Base-by-base conservation (phyloP, 2,329 filamentous ascomycete genomes). In the Pestalotiopsis sp. region DNA sequence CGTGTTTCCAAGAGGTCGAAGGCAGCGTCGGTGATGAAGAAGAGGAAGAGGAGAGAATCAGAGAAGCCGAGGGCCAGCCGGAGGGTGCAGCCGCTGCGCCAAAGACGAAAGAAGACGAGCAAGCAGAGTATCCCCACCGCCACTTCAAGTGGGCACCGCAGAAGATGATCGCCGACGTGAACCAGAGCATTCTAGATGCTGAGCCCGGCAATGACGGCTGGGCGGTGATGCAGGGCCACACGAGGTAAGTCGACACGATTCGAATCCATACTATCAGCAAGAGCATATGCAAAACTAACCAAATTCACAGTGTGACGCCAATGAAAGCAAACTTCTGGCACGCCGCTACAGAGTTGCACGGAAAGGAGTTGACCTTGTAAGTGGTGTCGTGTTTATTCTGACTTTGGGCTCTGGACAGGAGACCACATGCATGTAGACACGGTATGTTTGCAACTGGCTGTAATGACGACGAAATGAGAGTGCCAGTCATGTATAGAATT, bases 71-170 rank as follows among this genome's bases (percentile, higher is more conserved):
- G 79, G 80, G 69, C 65, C 79, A 63, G 75, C 75, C 61, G 69
- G 72, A 69, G 75, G 76, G 57, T 31, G 73, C 69, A 61, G 72
- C 66, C 69, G 71, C 61, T 31, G 70, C 65, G 23, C 83, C 83
- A 64, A 36, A n/a, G n/a, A 36, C 31, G 6, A 36, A 20, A 5
- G 81, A 81, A 61, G 82, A 74, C 49, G 80, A 78, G 58, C 71
- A 71, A 68, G 73, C 77, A 61, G 78, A 86, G 38, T 91, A 94
- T 78, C 87, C 84, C 68, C 94, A 97, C 80, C 94, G 93, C 79
- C 93, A 97, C 81, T 98, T 98, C 85, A 97, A 95, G 81, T 98
- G 96, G 96, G 90, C 93, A 62, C 96, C 95, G 2, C 89, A 89
- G 71, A 45, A 64, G 39, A 61, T 56, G 36, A 96, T 98, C 80